Evolutionary conservation across 768 basidiomycete genomes (phyloP).

Genomic region (Rhizopogon salebrosus): DNA sequence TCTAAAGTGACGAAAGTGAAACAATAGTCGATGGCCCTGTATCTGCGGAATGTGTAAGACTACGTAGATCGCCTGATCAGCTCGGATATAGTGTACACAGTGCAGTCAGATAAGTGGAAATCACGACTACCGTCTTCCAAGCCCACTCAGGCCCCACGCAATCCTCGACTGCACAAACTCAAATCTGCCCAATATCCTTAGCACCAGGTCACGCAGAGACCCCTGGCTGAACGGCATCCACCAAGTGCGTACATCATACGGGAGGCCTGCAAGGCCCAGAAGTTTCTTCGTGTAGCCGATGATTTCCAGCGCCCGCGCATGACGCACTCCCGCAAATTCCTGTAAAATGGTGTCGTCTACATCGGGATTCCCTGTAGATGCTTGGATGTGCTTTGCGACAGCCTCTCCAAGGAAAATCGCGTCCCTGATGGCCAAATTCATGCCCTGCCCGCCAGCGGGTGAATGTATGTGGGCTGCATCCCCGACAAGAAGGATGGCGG

Average conservation of each 20-base stretch:
- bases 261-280: constrained; percentile 17
- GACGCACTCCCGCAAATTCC: constrained; percentile 31
- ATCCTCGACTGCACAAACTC: constrained; percentile 12
- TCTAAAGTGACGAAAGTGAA: no score
- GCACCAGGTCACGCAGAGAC: constrained; percentile 20
- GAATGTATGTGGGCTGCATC: constrained; percentile 51
- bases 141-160: constrained; percentile 23
- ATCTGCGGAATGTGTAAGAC: no score
- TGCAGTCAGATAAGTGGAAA: no score
- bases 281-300: constrained; percentile 36
- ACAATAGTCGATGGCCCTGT: no score
- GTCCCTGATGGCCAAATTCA: constrained; percentile 54
- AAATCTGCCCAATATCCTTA: constrained; percentile 18
- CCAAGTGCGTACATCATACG: constrained; percentile 13
- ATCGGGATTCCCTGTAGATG: constrained; percentile 6
- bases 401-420: constrained; percentile 40
- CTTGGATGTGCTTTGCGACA: constrained; percentile 30
- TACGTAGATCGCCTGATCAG: no score
- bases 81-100: no score
- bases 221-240: constrained; percentile 22
- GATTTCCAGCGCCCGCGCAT: constrained; percentile 35
- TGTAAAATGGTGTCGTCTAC: constrained; percentile 26
- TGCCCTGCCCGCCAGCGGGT: constrained; percentile 52
- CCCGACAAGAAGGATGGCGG: constrained; percentile 20
- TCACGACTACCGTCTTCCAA: constrained; percentile 15